A percentile compares a stretch with the other conserved stretches of the same genome.
phyloP scores from a whole-genome alignment of 345 rosid genomes.

The Moricandia arvensis region DNA sequence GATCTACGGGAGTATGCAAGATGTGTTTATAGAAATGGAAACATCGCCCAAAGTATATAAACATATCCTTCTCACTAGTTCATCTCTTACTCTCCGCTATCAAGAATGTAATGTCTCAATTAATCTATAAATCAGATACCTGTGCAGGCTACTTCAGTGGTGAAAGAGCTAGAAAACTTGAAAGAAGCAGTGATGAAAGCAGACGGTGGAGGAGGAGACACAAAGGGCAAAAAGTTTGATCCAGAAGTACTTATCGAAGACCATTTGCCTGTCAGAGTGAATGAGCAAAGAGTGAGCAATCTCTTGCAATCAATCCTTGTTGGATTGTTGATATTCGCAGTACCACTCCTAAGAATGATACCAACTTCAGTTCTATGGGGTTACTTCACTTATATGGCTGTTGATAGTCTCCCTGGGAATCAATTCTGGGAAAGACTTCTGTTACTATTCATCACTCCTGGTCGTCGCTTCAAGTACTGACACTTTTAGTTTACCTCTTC shows the following conservation, averaged over 20 bases:
- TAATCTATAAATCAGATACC: not conserved
- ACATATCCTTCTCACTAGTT: conserved; percentile 1
- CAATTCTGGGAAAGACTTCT: conserved; percentile 86
- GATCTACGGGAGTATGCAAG: conserved; percentile 78
- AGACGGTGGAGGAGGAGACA: conserved; percentile 43
- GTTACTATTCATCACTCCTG: conserved; percentile 69
- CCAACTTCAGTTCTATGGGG: conserved; percentile 91
- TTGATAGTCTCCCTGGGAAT: conserved; percentile 84
- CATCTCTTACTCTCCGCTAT: not conserved
- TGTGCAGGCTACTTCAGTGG: conserved; percentile 48
- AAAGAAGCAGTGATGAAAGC: conserved; percentile 75
- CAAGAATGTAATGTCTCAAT: conserved; percentile 23
- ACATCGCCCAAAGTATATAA: conserved; percentile 44
- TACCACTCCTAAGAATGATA: conserved; percentile 61
- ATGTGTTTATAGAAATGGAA: conserved; percentile 52
- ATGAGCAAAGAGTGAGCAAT: conserved; percentile 81
- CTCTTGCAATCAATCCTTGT: conserved; percentile 73
- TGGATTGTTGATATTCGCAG: conserved; percentile 50
- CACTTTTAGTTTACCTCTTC: not conserved
- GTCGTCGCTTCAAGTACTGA: conserved; percentile 65
- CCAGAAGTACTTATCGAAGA: conserved; percentile 69
- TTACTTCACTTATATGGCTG: conserved; percentile 88
- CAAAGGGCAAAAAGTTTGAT: conserved; percentile 51
- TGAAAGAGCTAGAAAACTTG: conserved; percentile 61
- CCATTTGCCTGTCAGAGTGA: conserved; percentile 73